Conservation (phyloP, 805 yeast species). For the Yarrowia keelungensis region DNA sequence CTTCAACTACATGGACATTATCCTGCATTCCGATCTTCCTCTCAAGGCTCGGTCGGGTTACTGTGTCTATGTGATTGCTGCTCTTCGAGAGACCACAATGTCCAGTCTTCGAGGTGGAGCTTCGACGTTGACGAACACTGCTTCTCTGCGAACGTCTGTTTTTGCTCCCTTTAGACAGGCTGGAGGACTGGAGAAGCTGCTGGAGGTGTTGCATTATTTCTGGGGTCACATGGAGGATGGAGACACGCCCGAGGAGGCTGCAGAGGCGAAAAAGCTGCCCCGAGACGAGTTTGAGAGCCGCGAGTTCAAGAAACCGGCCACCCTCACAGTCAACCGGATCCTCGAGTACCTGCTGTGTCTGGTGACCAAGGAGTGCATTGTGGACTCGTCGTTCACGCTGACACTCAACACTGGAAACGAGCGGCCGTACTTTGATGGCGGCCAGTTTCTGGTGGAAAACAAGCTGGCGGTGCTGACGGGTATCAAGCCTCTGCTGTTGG, state of each 20-base stretch:
- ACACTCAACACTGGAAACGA: slow-evolving; percentile 43
- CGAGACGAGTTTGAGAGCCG: slow-evolving; percentile 30
- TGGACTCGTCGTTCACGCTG: slow-evolving; percentile 46
- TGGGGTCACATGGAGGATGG: slow-evolving; percentile 42
- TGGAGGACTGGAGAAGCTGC: slow-evolving; percentile 46
- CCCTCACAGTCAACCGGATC: slow-evolving; percentile 41
- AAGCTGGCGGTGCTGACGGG: slow-evolving; percentile 25
- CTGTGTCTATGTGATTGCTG: slow-evolving; percentile 34
- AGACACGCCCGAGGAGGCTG: slow-evolving; percentile 28
- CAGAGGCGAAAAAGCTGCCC: slow-evolving; percentile 29
- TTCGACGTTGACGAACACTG: slow-evolving; percentile 12
- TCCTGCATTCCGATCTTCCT: slow-evolving; percentile 36
- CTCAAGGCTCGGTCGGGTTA: slow-evolving; percentile 31
- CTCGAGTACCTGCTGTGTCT: slow-evolving; percentile 44
- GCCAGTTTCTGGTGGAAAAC: slow-evolving; percentile 48
- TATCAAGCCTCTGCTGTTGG: slow-evolving; percentile 12
- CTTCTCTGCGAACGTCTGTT: slow-evolving; percentile 40
- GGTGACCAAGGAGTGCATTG: slow-evolving; percentile 44
- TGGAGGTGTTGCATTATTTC: slow-evolving; percentile 43
- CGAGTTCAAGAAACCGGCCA: slow-evolving; percentile 33
- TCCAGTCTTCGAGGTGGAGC: slow-evolving; percentile 2
- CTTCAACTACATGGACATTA: slow-evolving; percentile 26
- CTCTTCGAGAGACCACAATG: slow-evolving; percentile 27
- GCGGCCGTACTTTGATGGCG: slow-evolving; percentile 45
- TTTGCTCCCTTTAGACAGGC: slow-evolving; percentile 47